Evolutionary conservation across 192 early-diverging fungal genomes (phyloP), one percentile per base, ranked within the genome.

Genomic region (Phlyctochytrium planicorne): DNA sequence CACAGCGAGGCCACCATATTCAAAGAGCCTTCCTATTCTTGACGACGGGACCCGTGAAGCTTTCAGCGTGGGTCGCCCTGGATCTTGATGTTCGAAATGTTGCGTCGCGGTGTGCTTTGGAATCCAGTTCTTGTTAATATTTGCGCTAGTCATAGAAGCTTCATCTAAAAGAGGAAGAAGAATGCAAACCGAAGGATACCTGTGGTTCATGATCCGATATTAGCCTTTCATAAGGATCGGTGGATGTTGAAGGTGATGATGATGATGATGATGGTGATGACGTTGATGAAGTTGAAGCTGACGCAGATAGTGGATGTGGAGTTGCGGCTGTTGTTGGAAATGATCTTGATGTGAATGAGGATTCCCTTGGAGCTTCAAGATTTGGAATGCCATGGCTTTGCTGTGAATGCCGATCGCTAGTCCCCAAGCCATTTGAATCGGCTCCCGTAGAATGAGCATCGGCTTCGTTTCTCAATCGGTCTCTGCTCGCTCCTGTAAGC

Each of bases 1-100:
- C 0, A 85, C 84, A 0, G 88, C 91, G 14, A 94, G 74, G 30
- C 78, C 81, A 70, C 91, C 91, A 74, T 94, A 97, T 59, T 95
- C 91, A 71, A 86, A 90, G 0, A 97, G 75, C 10, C 95, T 78
- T 60, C 88, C 78, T 10, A 88, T 81, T 3, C 93, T 84, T 2
- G 88, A 85, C 0, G 93, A 84, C 0, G 95, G 95, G 76, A 97
- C 91, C 10, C 76, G 59, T 0, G 88, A 25, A 4, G 61, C n/a
- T 33, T 16, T 20, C 36, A 71, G 34, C 32, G 24, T 27, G 2
- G 53, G 17, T 59, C 14, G 10, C 56, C 12, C 12, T 14, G 10
- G 20, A 12, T 29, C 20, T n/a, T n/a, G n/a, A n/a, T 16, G 56
- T 17, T 24, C n/a, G 12, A 12, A 24, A 59, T 59, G 12, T 12